Conservation (phyloP, 352 stramenopile species). For the Phytophthora agathidicida region DNA sequence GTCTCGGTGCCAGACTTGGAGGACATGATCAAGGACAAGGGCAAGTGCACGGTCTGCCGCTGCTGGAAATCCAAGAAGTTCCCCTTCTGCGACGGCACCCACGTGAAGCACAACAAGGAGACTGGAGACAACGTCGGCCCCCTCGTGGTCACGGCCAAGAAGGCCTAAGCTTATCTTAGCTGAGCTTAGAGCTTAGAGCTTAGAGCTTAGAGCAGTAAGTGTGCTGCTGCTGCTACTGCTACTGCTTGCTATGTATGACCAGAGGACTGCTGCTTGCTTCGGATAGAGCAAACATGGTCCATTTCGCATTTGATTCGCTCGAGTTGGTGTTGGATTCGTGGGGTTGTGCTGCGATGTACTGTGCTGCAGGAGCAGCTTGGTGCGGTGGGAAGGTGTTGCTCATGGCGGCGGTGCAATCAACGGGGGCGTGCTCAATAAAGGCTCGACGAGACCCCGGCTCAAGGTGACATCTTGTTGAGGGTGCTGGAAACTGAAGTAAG, state of each 20-base stretch:
- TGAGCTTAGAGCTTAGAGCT: no score
- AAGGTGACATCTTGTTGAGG: background rate
- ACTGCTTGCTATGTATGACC: slow-evolving; percentile 33
- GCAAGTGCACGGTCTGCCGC: slow-evolving; percentile 83
- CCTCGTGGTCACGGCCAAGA: slow-evolving; percentile 68
- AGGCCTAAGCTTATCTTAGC: slow-evolving; percentile 30
- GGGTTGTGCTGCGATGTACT: slow-evolving; percentile 1
- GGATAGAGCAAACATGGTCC: slow-evolving; percentile 31
- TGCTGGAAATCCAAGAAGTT: slow-evolving; percentile 93
- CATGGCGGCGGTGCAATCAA: slow-evolving; percentile 1
- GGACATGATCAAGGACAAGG: slow-evolving; percentile 79
- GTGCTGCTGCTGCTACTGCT: no score
- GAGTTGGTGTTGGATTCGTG: background rate
- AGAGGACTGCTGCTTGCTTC: slow-evolving; percentile 28
- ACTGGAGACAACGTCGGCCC: slow-evolving; percentile 85
- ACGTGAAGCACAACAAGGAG: slow-evolving; percentile 91
- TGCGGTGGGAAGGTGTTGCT: slow-evolving; percentile 2
- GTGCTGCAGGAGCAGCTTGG: no score
- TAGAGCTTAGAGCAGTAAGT: no score
- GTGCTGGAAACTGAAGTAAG: no score
- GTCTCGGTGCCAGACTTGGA: slow-evolving; percentile 74
- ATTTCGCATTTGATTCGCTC: background rate
- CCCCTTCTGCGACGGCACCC: slow-evolving; percentile 76
- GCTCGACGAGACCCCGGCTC: slow-evolving; percentile 1
- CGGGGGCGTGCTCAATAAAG: slow-evolving; percentile 3